A percentile compares a stretch with the other conserved stretches of the same genome.
Evolutionary conservation across 2,329 filamentous ascomycete genomes (phyloP).

Genomic region (Botrytis fabae): DNA sequence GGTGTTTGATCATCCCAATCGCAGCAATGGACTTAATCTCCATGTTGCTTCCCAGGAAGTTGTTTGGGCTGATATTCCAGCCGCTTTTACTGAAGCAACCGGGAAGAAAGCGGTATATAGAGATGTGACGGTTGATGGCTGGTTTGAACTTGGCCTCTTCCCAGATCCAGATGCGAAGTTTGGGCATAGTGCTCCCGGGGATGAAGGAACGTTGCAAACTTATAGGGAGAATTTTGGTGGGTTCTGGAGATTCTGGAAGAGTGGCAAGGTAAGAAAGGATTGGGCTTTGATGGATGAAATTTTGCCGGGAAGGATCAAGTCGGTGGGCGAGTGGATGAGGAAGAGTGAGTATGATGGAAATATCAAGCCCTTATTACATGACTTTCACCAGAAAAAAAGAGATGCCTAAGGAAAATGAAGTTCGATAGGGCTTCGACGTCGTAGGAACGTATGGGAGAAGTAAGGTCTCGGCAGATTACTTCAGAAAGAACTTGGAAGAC

Average conservation of each 20-base stretch:
- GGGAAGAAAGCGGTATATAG: slow-evolving; percentile 29
- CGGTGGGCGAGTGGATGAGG: slow-evolving; percentile 33
- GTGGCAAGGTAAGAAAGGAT: slow-evolving; percentile 28
- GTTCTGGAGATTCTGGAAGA: slow-evolving; percentile 33
- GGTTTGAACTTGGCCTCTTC: slow-evolving; percentile 26
- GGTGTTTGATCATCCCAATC: slow-evolving; percentile 34
- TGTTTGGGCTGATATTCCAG: slow-evolving; percentile 28
- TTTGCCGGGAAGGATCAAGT: slow-evolving; percentile 31
- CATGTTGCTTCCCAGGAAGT: slow-evolving; percentile 34
- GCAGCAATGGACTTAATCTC: slow-evolving; percentile 34
- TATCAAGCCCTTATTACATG: slow-evolving; percentile 27
- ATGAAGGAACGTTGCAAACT: slow-evolving; percentile 29
- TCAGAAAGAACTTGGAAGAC: neutral
- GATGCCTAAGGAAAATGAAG: neutral
- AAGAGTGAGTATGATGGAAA: slow-evolving; percentile 30
- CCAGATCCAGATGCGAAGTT: slow-evolving; percentile 29
- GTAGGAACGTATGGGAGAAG: neutral
- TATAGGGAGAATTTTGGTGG: slow-evolving; percentile 32
- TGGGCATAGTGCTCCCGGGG: slow-evolving; percentile 24
- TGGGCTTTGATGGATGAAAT: slow-evolving; percentile 33
- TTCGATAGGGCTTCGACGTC: neutral
- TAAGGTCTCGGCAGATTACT: too few species aligned
- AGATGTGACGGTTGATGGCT: slow-evolving; percentile 31
- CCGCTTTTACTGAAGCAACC: slow-evolving; percentile 28
- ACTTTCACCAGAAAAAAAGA: slow-evolving; percentile 23